Evolutionary conservation across 768 basidiomycete species (phyloP).

Genomic region (Pluteus cervinus): DNA sequence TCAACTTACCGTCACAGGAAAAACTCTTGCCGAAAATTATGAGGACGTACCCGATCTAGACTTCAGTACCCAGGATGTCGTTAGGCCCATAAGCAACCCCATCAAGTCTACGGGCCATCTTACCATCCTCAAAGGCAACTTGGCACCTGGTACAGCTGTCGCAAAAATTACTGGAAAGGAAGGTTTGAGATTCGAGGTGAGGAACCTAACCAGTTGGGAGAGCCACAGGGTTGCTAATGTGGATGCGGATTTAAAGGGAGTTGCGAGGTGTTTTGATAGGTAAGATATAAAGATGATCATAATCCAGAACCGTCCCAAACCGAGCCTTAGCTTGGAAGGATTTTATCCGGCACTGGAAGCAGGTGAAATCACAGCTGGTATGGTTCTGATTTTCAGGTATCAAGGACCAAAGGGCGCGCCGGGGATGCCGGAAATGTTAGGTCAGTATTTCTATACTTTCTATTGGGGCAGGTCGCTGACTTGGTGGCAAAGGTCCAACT

Average conservation of each 20-base stretch:
- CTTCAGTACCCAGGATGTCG: slow-evolving; percentile 72
- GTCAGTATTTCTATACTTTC: slow-evolving; percentile 12
- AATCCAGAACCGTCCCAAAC: background rate
- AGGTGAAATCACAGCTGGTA: slow-evolving; percentile 72
- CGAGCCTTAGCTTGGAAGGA: slow-evolving; percentile 44
- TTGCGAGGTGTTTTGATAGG: slow-evolving; percentile 76
- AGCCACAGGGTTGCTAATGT: background rate
- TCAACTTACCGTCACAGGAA: slow-evolving; percentile 87
- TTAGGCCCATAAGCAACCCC: slow-evolving; percentile 66
- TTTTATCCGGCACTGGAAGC: slow-evolving; percentile 72
- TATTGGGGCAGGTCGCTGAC: background rate
- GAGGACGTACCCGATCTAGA: slow-evolving; percentile 67
- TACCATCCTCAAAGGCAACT: slow-evolving; percentile 82
- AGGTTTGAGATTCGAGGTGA: slow-evolving; percentile 74
- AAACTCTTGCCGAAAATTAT: slow-evolving; percentile 83
- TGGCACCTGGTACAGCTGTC: slow-evolving; percentile 82
- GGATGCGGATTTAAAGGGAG: slow-evolving; percentile 37
- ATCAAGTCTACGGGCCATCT: slow-evolving; percentile 87
- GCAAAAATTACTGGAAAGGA: slow-evolving; percentile 95
- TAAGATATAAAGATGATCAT: slow-evolving; percentile 16
- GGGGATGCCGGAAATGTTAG: slow-evolving; percentile 79
- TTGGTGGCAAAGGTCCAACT: slow-evolving; percentile 52
- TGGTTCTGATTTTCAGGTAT: slow-evolving; percentile 77
- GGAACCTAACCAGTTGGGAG: too few relatives aligned
- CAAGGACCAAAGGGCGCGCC: slow-evolving; percentile 90